phyloP scores from a whole-genome alignment of 257 asterid species.

The Asclepias syriaca region DNA sequence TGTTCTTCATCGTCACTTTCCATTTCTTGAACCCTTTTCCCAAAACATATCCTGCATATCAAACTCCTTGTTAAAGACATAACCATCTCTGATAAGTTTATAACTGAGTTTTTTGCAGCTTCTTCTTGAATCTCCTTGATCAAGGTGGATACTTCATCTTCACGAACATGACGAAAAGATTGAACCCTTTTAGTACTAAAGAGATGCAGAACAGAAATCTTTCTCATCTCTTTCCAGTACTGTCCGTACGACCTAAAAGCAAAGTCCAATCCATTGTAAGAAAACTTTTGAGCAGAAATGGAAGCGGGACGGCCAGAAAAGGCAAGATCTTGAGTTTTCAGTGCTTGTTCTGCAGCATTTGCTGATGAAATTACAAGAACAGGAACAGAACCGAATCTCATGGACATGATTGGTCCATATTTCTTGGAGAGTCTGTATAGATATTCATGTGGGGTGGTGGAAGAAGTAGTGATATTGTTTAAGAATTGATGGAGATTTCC shows the following conservation, averaged over 20 bases:
- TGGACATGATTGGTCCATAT: background rate
- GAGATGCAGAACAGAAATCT: constrained; percentile 1
- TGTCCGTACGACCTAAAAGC: background rate
- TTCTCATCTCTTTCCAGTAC: constrained; percentile 1
- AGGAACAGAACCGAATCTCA: background rate
- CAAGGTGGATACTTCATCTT: background rate
- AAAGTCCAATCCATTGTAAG: background rate
- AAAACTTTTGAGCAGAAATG: background rate
- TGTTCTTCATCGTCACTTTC: background rate
- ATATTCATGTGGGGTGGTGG: background rate
- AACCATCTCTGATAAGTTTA: background rate
- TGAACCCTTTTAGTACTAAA: constrained; percentile 1
- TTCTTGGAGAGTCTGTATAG: background rate
- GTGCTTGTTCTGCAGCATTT: background rate
- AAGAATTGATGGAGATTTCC: constrained; percentile 6
- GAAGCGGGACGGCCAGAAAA: background rate
- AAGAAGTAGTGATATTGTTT: too few species aligned
- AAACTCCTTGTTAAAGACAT: background rate
- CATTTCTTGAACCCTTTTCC: background rate
- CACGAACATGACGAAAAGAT: background rate
- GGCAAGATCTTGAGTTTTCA: background rate
- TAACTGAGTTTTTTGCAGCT: background rate
- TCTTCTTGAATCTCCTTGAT: background rate
- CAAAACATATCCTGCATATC: constrained; percentile 3
- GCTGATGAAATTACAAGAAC: background rate